Percentiles rank a stretch among this genome's conserved stretches.
phyloP scores from a whole-genome alignment of 1,284 basidiomycete genomes.

The Waitea zeae region DNA sequence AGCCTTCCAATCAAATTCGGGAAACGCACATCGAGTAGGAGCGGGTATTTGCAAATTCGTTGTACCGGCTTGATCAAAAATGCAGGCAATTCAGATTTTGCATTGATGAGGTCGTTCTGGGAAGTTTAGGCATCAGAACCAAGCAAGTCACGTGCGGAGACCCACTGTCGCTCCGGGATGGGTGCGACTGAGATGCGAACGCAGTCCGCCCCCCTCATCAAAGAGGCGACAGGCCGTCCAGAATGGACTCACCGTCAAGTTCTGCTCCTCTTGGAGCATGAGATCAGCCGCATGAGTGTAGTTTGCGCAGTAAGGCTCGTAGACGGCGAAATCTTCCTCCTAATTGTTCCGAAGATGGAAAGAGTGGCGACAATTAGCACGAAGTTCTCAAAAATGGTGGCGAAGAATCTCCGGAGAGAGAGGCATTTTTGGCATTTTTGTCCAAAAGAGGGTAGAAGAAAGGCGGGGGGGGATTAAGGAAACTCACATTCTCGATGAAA shows the following conservation, averaged over 20 bases:
- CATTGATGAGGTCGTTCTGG: constrained; percentile 62
- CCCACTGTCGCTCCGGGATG: too few species aligned
- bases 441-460: too few species aligned
- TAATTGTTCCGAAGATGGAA: constrained; percentile 28
- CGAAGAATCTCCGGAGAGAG: constrained; percentile 19
- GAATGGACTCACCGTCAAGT: constrained; percentile 5
- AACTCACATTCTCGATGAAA: constrained; percentile 66
- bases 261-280: constrained; percentile 35
- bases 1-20: constrained; percentile 3
- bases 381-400: constrained; percentile 19
- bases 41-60: constrained; percentile 63
- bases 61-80: constrained; percentile 75
- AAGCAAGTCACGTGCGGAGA: too few species aligned
- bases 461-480: too few species aligned
- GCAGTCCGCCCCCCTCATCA: too few species aligned
- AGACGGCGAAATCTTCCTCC: constrained; percentile 89
- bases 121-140: constrained; percentile 29
- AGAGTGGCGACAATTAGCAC: constrained; percentile 7
- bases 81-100: constrained; percentile 75
- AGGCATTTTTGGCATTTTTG: constrained; percentile 11
- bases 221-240: constrained; percentile 4
- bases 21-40: constrained; percentile 36
- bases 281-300: constrained; percentile 79
- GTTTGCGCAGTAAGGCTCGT: constrained; percentile 97
- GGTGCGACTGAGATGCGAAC: neutral